Evolutionary conservation across 139 green algal genomes (phyloP).

Genomic region (Choricystis sp.): DNA sequence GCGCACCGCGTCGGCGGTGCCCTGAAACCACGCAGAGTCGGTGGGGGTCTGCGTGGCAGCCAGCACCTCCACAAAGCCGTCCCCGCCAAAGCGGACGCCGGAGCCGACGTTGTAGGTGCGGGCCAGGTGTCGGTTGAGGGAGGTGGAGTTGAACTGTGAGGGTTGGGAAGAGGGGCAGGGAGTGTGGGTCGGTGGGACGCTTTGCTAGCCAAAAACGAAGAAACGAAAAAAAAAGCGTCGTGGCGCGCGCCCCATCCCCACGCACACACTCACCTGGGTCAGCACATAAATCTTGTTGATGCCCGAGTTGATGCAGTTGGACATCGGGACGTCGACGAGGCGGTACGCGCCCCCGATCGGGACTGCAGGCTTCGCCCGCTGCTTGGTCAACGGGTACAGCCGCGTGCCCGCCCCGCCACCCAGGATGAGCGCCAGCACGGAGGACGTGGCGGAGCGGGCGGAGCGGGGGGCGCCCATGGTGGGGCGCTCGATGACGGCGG

Average conservation of each 20-base stretch:
- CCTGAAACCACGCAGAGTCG: slow-evolving; percentile 79
- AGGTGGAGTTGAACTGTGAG: slow-evolving; percentile 96
- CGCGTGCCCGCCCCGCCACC: slow-evolving; percentile 76
- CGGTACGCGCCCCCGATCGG: slow-evolving; percentile 96
- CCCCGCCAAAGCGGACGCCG: slow-evolving; percentile 62
- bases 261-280: no score
- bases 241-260: no score
- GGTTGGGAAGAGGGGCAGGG: no score
- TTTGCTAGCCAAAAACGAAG: no score
- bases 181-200: no score
- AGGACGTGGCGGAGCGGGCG: no score
- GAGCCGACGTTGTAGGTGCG: slow-evolving; percentile 92
- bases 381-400: slow-evolving; percentile 86
- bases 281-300: slow-evolving; percentile 99
- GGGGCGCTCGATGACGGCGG: no score
- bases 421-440: slow-evolving; percentile 63
- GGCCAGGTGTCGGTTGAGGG: slow-evolving; percentile 91
- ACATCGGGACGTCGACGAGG: slow-evolving; percentile 98
- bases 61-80: slow-evolving; percentile 90
- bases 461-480: no score
- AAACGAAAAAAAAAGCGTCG: no score
- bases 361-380: slow-evolving; percentile 83
- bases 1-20: slow-evolving; percentile 91
- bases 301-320: slow-evolving; percentile 98
- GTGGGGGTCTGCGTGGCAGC: slow-evolving; percentile 72